Base-by-base conservation (phyloP, 2,329 filamentous ascomycete species). In the Calycina marina region DNA sequence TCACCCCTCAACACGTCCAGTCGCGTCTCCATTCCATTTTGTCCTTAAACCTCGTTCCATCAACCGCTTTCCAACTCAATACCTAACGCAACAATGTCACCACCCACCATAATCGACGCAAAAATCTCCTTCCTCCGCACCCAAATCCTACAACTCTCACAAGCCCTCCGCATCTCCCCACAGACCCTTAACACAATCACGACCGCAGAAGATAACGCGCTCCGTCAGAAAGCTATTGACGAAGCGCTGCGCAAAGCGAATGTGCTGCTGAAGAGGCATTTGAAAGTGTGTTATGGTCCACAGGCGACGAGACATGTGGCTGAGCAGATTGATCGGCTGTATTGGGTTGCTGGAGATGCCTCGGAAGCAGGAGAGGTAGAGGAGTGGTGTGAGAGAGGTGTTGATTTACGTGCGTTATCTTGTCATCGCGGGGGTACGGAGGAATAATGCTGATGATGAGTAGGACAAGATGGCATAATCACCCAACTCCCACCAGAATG, bases 261-360 rank as follows among this genome's bases (percentile, higher is more conserved):
- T 48, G 66, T 72, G 38, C 56, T 63, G 11, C 56, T 82, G 10
- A 65, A 68, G 41, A 72, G 77, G 43, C 78, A 84, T 50, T 65
- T 65, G 17, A 69, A 68, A 20, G 65, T 72, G 34, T 72, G 72
- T 4, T 81, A 81, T 50, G 66, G 72, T 11, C 67, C 74, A 0
- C 73, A 78, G 44, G 74, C 77, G n/a, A 71, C 67, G 31, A 67
- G 77, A 20, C 74, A 80, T 45, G 67, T 83, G 12, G 76, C 77
- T 2, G 76, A 81, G 57, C 77, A 84, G 56, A 72, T 84, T 25
- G 74, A 80, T 53, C 55, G 56, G 29, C 56, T 79, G 27, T 83
- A 82, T 51, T 65, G 65, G 52, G 56, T 59, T 25, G 56, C 57
- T 1, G 63, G 57, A 4, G 59, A 60, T 26, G 38, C 42, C 2